These are phyloP conservation scores for Carnegiea gigantea DNA, from an alignment of 179 eudicot species.

Conservation along the genomic window DNA sequence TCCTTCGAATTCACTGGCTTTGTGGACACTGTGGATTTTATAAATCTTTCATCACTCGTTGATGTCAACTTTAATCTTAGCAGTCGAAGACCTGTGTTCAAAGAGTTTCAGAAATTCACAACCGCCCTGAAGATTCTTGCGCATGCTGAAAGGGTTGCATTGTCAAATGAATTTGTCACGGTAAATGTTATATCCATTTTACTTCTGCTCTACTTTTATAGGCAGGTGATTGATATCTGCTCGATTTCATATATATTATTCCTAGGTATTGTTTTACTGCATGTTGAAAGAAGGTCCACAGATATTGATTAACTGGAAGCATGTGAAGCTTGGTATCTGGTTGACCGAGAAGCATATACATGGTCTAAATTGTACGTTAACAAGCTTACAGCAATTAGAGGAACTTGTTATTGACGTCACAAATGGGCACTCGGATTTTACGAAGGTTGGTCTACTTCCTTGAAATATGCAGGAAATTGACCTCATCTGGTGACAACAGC, in stretches of 20 bases:
- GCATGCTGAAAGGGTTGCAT: conserved; percentile 10
- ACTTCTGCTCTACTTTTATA: neutral
- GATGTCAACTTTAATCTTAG: conserved; percentile 9
- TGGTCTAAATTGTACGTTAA: conserved; percentile 9
- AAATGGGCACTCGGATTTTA: neutral
- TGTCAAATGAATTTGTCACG: conserved; percentile 22
- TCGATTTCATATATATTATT: conserved; percentile 2
- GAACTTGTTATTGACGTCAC: conserved; percentile 14
- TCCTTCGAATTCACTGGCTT: conserved; percentile 16
- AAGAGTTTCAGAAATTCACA: conserved; percentile 13
- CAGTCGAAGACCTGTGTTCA: conserved; percentile 16
- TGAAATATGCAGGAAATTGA: neutral
- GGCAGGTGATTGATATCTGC: neutral
- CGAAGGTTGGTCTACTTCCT: neutral
- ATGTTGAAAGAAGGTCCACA: conserved; percentile 12
- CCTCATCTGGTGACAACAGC: neutral
- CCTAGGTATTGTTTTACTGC: conserved; percentile 27
- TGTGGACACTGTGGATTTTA: conserved; percentile 10
- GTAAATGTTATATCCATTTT: conserved; percentile 10
- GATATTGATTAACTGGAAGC: conserved; percentile 10
- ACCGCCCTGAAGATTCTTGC: conserved; percentile 2
- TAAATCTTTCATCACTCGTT: conserved; percentile 20
- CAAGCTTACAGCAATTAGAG: conserved; percentile 17
- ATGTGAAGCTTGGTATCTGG: conserved; percentile 13
- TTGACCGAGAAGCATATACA: conserved; percentile 24